These are phyloP conservation scores for Cladophialophora bantiana DNA, from an alignment of 2,329 filamentous ascomycete species.

Conservation along the genomic window DNA sequence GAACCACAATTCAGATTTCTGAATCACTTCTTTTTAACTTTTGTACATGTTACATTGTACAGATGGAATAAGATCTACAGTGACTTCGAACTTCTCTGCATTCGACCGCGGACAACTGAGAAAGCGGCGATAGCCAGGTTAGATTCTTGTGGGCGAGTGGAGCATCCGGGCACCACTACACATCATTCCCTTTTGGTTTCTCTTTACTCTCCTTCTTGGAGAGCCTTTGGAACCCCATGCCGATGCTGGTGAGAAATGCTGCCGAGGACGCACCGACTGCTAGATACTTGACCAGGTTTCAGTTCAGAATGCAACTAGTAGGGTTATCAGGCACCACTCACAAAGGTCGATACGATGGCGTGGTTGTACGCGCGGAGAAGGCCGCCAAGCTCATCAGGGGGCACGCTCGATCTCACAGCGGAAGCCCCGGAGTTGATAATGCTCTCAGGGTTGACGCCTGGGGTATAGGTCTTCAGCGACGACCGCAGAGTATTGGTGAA, in stretches of 20 bases:
- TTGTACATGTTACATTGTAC: background rate
- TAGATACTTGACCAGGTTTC: conserved; percentile 5
- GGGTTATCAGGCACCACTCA: conserved; percentile 6
- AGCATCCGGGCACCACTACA: background rate
- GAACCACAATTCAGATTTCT: background rate
- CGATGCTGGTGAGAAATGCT: conserved; percentile 16
- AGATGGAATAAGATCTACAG: background rate
- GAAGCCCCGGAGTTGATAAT: conserved; percentile 34
- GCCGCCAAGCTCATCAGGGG: conserved; percentile 21
- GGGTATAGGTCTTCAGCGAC: conserved; percentile 21
- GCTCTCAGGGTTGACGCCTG: conserved; percentile 29
- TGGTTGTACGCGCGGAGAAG: conserved; percentile 34
- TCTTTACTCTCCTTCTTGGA: conserved; percentile 5
- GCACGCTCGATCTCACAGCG: conserved; percentile 29
- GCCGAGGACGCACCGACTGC: conserved; percentile 11
- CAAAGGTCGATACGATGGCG: conserved; percentile 32
- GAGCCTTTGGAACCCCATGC: conserved; percentile 16
- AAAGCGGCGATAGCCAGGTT: background rate
- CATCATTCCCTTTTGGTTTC: background rate
- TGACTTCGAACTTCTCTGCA: background rate
- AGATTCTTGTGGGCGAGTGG: background rate
- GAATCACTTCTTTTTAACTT: background rate
- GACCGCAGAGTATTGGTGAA: conserved; percentile 35
- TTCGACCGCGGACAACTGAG: background rate
- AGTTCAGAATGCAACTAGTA: background rate